Evolutionary conservation across 176 grass and related monocot species (phyloP).

Genomic region (Juncus effusus): DNA sequence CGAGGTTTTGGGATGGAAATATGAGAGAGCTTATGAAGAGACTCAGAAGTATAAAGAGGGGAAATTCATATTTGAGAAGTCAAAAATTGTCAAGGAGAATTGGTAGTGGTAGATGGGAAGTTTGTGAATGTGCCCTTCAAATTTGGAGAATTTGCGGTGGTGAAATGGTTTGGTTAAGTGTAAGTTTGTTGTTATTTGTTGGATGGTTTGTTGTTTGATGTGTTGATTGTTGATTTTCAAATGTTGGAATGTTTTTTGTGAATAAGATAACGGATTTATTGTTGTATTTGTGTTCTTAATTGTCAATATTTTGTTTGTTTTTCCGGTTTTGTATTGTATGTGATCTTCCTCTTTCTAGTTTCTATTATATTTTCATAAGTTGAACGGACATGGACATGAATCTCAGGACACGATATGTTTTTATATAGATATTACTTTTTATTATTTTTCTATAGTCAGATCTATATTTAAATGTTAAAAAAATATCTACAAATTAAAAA

Average conservation of each 20-base stretch:
- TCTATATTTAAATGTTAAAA: too few species aligned
- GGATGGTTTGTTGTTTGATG: neutral
- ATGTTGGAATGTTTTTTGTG: conserved; percentile 22
- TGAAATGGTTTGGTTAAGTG: conserved; percentile 12
- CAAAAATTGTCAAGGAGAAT: conserved; percentile 73
- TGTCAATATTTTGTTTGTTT: neutral
- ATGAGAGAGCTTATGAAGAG: conserved; percentile 61
- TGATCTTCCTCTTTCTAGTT: neutral
- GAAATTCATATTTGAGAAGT: conserved; percentile 87
- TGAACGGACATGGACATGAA: too few species aligned
- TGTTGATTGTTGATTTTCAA: conserved; percentile 22
- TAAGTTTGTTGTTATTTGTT: neutral
- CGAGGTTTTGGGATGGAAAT: conserved; percentile 71
- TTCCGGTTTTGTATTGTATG: too few species aligned
- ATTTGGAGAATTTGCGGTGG: neutral
- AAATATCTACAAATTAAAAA: too few species aligned
- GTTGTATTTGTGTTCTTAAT: neutral
- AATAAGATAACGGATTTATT: conserved; percentile 1
- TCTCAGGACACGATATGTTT: too few species aligned
- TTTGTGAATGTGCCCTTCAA: neutral
- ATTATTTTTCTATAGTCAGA: too few species aligned
- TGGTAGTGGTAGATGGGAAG: conserved; percentile 35
- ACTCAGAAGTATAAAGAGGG: conserved; percentile 75
- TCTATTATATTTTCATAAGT: neutral
- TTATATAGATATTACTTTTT: too few species aligned